Conservation (phyloP, 331 rosid genomes). For the Phaseolus coccineus region DNA sequence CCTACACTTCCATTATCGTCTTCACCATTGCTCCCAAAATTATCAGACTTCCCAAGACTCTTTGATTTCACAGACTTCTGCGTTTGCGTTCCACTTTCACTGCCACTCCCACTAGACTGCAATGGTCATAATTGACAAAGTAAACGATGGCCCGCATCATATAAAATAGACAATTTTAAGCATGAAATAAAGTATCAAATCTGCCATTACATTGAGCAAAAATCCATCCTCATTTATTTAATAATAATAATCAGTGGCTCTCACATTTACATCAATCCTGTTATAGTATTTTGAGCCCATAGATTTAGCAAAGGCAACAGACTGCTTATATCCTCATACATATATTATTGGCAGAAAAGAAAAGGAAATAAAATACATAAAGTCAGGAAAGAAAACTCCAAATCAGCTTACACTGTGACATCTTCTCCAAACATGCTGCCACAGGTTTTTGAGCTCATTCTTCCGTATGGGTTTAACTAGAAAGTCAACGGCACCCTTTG, state of each 20-base stretch:
- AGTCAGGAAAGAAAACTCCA: constrained; percentile 25
- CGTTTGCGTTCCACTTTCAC: constrained; percentile 86
- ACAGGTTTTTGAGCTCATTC: constrained; percentile 98
- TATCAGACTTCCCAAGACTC: constrained; percentile 61
- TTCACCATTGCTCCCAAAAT: constrained; percentile 75
- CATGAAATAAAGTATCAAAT: constrained; percentile 30
- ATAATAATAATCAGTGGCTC: not conserved
- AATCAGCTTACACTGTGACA: constrained; percentile 83
- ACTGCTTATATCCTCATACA: not conserved
- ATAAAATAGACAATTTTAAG: constrained; percentile 31
- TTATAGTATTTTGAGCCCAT: not conserved
- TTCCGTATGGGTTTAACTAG: constrained; percentile 93
- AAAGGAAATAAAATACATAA: constrained; percentile 13
- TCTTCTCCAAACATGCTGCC: constrained; percentile 99
- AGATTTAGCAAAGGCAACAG: constrained; percentile 34
- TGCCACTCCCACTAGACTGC: constrained; percentile 96
- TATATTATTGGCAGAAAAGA: constrained; percentile 30
- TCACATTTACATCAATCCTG: constrained; percentile 12
- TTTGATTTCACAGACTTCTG: constrained; percentile 81
- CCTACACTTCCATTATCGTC: constrained; percentile 71
- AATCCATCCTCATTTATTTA: not conserved
- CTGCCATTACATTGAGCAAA: constrained; percentile 22
- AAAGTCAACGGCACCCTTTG: constrained; percentile 97
- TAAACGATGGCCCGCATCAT: not conserved
- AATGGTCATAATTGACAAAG: constrained; percentile 31